A percentile compares a stretch with the other conserved stretches of the same genome.
phyloP scores from a whole-genome alignment of 139 green algal species.

The Chlamydomonas incerta region DNA sequence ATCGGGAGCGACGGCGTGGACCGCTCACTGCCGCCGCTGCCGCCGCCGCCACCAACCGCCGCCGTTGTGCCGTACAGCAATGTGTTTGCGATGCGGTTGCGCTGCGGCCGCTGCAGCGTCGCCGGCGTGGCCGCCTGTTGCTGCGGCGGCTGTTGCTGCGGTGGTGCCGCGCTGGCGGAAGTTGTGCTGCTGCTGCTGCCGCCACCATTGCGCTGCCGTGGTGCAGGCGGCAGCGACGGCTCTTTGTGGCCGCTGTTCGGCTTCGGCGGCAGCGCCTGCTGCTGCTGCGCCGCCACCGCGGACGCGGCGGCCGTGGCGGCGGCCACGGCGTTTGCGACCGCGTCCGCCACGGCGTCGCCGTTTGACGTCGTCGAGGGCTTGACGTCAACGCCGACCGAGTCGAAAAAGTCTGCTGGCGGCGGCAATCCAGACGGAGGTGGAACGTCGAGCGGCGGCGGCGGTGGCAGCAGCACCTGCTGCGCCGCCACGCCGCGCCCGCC shows the following conservation, averaged over 20 bases:
- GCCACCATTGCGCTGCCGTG: too few species aligned
- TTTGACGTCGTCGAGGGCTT: background rate
- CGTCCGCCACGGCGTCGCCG: background rate
- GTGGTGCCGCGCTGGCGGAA: background rate
- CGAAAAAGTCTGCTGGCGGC: too few species aligned
- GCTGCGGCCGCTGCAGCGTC: conserved; percentile 33
- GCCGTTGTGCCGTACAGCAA: background rate
- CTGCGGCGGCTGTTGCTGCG: background rate
- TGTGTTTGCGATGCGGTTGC: background rate
- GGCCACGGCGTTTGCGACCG: too few species aligned
- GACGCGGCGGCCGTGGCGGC: too few species aligned
- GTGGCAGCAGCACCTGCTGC: background rate
- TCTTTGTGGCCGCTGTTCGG: too few species aligned
- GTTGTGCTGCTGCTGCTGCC: background rate
- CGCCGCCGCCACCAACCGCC: background rate
- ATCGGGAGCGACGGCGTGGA: background rate
- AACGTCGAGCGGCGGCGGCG: background rate
- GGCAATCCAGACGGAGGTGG: background rate
- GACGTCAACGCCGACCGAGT: too few species aligned
- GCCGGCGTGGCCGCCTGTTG: background rate
- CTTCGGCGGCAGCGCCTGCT: too few species aligned
- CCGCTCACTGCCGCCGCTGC: background rate
- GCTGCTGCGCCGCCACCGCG: too few species aligned
- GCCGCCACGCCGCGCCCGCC: too few species aligned
- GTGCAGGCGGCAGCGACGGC: too few species aligned